Evolutionary conservation across 2,329 filamentous ascomycete species (phyloP), one percentile per base, ranked within the genome.

Genomic region (Colletotrichum tamarilloi): DNA sequence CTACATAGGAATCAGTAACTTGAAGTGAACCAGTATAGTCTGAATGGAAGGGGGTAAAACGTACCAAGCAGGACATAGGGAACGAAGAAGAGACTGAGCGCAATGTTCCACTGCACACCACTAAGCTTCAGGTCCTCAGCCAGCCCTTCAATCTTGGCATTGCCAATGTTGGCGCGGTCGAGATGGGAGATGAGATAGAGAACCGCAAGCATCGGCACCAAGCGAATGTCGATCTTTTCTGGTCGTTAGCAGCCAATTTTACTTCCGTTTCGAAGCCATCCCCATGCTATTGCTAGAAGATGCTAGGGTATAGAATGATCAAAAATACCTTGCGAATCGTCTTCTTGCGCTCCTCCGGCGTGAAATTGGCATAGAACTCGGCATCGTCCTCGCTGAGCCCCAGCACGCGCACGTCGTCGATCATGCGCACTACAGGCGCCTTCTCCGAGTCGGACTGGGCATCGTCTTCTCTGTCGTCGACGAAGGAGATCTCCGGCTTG

Each of bases 1-100:
- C 91, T 72, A 22, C 0, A 4, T 16, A 14, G 9, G 4, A 16
- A 8, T 67, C 3, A 58, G 35, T 26, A 22, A 49, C 16, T 16
- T 53, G 49, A 7, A 22, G 7, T n/a, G 11, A 6, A 11, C 4
- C 2, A 8, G 9, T 9, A 3, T 6, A 22, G 9, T 35, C 19
- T n/a, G 16, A 2, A 8, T 12, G 0, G 8, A 8, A 30, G 1
- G 26, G 28, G 6, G 5, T 4, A 6, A 6, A 3, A 19, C 55
- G 16, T 56, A 68, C 68, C 68, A 74, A 91, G 90, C 19, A 92
- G 81, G 0, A 91, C 83, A 46, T 77, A 92, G 26, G 93, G 85
- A 80, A 93, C 92, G 83, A 94, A 94, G 76, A 93, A 93, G 83
- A 73, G 66, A 16, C 75, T 87, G 80, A 66, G 85, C 78, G 62